Evolutionary conservation across 257 asterid genomes (phyloP), one percentile per base, ranked within the genome.

Genomic region (Marsdenia floribunda): DNA sequence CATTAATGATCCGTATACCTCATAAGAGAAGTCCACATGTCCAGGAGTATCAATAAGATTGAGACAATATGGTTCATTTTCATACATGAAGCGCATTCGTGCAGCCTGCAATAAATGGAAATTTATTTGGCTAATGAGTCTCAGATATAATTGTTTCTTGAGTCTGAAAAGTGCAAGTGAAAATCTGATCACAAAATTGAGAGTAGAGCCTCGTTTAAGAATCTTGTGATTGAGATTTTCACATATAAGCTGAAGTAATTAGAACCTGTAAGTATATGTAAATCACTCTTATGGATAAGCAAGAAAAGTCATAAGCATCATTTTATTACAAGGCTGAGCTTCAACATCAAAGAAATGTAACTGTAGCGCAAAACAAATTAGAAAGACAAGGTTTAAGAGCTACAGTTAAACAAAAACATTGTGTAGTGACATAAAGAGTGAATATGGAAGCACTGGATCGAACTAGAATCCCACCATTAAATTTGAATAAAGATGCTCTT

Each of bases 1-100:
- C 11, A 73, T 24, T 18, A 63, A 44, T 61, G 26, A 29, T 52
- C 14, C 38, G 16, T n/a, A 77, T 89, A 92, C 98, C 98, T 95
- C 99, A 80, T 95, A 95, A n/a, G 99, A 95, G 90, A 95, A 95
- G 85, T 95, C 99, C 70, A 95, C 99, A 74, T 95, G 99, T 55
- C 99, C 99, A 9, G 99, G 99, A 72, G 99, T 95, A 73, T 95
- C 99, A 68, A 95, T 95, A 68, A 95, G 99, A 82, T 95, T 95
- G 82, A 95, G 88, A 86, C 98, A 92, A 82, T 90, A 89, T 70
- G 98, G 88, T 83, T 89, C 90, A 73, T 78, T 77, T 73, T 87
- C 86, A 79, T 84, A 77, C 75, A 87, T 53, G 83, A 76, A 92
- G 74, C 99, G 99, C 99, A 95, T 95, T 77, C 98, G 84, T 61